Evolutionary conservation across 441 rosid genomes (phyloP).

Genomic region (Rhodomyrtus psidioides): DNA sequence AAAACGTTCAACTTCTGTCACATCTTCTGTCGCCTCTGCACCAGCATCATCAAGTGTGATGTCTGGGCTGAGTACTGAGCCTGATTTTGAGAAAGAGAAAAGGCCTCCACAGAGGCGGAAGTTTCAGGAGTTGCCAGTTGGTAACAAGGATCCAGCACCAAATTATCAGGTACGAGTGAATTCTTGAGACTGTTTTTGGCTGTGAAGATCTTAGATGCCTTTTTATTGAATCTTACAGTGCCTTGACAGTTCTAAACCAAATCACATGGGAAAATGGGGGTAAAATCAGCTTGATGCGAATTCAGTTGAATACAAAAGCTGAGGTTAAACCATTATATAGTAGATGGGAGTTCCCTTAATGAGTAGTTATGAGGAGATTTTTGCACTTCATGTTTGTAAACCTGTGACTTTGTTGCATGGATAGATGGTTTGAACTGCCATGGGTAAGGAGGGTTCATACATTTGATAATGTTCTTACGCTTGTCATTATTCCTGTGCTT

Average conservation of each 20-base stretch:
- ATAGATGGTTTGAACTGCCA: background rate
- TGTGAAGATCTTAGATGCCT: background rate
- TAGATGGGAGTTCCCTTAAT: background rate
- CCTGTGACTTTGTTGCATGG: background rate
- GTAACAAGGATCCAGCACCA: constrained; percentile 34
- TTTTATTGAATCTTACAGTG: background rate
- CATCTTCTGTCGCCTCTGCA: constrained; percentile 32
- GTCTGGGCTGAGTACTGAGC: constrained; percentile 22
- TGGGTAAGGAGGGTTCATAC: background rate
- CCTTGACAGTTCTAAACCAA: background rate
- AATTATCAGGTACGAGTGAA: constrained; percentile 46
- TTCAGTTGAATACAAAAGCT: background rate
- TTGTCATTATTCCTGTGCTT: background rate
- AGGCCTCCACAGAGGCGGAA: constrained; percentile 64
- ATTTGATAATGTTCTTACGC: background rate
- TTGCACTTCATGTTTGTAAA: background rate
- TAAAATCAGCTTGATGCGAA: background rate
- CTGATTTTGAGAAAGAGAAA: constrained; percentile 42
- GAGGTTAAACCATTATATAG: background rate
- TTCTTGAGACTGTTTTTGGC: constrained; percentile 1
- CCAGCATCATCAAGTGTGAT: constrained; percentile 22
- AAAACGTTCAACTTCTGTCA: constrained; percentile 61
- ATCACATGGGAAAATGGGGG: background rate
- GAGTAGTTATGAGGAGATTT: background rate
- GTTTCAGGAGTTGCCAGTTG: constrained; percentile 73